Evolutionary conservation across 2,329 filamentous ascomycete genomes (phyloP), one percentile per base, ranked within the genome.

Genomic region (Colletotrichum somersetense): DNA sequence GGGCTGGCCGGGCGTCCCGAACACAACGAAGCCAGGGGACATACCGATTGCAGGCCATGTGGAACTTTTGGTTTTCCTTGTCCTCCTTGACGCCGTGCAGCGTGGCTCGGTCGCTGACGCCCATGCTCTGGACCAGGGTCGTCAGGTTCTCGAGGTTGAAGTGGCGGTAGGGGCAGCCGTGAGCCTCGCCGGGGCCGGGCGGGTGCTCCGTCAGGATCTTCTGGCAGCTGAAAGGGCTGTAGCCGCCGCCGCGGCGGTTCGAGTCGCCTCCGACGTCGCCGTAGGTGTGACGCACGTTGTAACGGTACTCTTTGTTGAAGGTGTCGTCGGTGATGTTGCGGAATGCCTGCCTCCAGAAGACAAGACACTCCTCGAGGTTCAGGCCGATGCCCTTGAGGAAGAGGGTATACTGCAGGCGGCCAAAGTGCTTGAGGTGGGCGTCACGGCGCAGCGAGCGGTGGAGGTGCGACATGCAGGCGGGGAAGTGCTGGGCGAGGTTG

Each of bases 221-320:
- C 79, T 98, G 96, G 81, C 96, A 99, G 66, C 93, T 96, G 79
- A 94, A 97, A 0, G 96, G 94, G 61, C 93, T 93, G 80, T 98
- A 98, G 26, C 96, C 96, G 66, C 93, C 89, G 53, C 95, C 93
- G 66, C 96, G 90, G 42, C 96, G 89, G 79, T 97, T 98, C 26
- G 91, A 88, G 81, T 98, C 96, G 70, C 96, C 96, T 66, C 96
- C 96, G 0, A 98, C 96, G 77, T 98, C 96, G 75, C 96, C 96
- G 80, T 98, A 99, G 0, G 87, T 83, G 86, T 99, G 96, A n/a
- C 95, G 93, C 70, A 98, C 90, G 80, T 99, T 98, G 87, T 99
- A 99, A 56, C 93, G 89, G 84, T 99, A 98, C 80, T 98, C 95
- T 79, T 98, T 98, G 83, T 97, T 97, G 88, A 98, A 99, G 46